Percentiles rank a stretch among this genome's conserved stretches.
Conservation (phyloP, 2,329 filamentous ascomycete species). For the Nectriaceae sp. region DNA sequence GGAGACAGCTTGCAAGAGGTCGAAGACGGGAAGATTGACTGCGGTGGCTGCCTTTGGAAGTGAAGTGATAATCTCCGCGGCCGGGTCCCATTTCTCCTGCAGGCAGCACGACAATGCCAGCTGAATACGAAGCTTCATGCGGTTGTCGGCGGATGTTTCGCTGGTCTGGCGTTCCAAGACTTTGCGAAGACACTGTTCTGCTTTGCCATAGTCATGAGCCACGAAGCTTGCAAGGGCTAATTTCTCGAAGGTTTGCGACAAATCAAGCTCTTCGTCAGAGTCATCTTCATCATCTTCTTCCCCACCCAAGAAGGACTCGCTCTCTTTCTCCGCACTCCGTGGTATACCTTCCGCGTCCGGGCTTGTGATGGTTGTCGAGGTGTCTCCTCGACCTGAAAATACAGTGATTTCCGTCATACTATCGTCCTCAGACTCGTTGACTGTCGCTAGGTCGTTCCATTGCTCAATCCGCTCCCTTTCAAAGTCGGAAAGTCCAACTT, state of each 20-base stretch:
- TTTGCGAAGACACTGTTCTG: constrained; percentile 5
- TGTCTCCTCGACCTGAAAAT: background rate
- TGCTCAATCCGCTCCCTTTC: background rate
- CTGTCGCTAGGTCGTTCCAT: background rate
- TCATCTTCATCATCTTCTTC: background rate
- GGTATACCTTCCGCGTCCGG: background rate
- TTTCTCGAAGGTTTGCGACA: constrained; percentile 1
- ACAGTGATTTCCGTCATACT: background rate
- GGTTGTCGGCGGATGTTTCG: background rate
- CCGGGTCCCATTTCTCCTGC: constrained; percentile 3
- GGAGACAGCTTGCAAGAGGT: constrained; percentile 5
- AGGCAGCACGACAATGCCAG: constrained; percentile 6
- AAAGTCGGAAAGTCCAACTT: background rate
- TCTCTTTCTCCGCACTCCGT: background rate
- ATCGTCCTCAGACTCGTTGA: background rate
- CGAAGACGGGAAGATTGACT: background rate
- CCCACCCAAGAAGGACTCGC: background rate
- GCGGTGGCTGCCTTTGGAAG: background rate
- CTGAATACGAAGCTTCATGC: constrained; percentile 1
- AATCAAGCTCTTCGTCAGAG: background rate
- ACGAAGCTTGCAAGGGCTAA: constrained; percentile 3
- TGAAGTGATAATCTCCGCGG: background rate
- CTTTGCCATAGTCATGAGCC: background rate
- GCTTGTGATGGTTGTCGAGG: background rate
- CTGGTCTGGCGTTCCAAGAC: background rate